phyloP scores from a whole-genome alignment of 305 asterid species.

The Solanum hybrid region DNA sequence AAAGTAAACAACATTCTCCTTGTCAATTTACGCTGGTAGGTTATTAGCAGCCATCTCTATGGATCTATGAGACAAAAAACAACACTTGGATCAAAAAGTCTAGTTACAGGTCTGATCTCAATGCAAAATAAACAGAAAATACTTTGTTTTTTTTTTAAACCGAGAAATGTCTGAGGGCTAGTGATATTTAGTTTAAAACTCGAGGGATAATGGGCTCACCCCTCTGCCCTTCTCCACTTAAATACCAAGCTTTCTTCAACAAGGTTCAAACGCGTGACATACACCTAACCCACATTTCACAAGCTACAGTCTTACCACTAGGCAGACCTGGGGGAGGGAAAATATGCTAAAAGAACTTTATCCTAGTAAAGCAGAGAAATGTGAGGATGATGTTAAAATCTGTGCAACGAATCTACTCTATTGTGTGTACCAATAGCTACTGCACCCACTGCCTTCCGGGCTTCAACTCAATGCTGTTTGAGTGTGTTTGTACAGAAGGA shows the following conservation, averaged over 20 bases:
- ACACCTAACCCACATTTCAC: not conserved
- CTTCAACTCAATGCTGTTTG: not conserved
- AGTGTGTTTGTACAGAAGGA: not conserved
- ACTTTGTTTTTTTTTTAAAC: not conserved
- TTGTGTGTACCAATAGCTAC: not conserved
- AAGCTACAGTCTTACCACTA: not conserved
- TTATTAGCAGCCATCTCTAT: conserved; percentile 3
- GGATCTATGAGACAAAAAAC: not conserved
- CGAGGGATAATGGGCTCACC: not conserved
- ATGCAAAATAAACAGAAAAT: not conserved
- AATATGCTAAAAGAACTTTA: not conserved
- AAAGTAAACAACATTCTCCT: conserved; percentile 2
- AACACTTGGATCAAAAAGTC: not conserved
- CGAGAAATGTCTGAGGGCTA: not conserved
- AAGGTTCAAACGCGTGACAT: not conserved
- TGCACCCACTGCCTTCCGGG: not conserved
- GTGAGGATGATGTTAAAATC: not conserved
- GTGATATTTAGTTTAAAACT: not conserved
- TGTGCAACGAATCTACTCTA: not conserved
- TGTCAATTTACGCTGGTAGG: not conserved
- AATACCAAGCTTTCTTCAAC: not conserved
- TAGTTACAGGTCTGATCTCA: not conserved
- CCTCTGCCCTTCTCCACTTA: not conserved
- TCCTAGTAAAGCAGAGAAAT: not conserved
- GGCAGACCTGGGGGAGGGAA: not conserved